Evolutionary conservation across 345 rosid species (phyloP).

Genomic region (Pistacia vera): DNA sequence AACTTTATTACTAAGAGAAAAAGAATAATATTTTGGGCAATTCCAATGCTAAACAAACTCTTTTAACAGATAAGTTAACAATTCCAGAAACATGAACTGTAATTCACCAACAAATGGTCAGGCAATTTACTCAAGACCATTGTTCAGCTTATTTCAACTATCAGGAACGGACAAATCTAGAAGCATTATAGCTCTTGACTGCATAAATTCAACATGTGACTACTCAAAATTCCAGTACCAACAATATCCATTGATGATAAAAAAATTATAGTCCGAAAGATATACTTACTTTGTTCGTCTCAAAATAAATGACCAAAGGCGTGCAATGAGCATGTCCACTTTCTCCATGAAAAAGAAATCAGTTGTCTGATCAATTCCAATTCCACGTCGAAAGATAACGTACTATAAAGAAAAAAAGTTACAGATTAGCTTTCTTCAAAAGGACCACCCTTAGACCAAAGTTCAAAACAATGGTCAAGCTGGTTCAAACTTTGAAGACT

Average conservation of each 20-base stretch:
- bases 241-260: slow-evolving; percentile 10
- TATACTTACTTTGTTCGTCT: slow-evolving; percentile 63
- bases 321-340: slow-evolving; percentile 76
- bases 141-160: slow-evolving; percentile 1
- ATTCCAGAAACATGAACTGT: slow-evolving; percentile 8
- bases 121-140: not conserved
- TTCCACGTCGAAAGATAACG: slow-evolving; percentile 90
- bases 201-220: not conserved
- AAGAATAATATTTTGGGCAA: not conserved
- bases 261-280: not conserved
- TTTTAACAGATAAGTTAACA: slow-evolving; percentile 14
- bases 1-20: not conserved
- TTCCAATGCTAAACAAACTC: slow-evolving; percentile 2
- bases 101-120: not conserved
- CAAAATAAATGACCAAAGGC: slow-evolving; percentile 71
- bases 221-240: not conserved
- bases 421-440: slow-evolving; percentile 16
- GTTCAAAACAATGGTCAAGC: not conserved
- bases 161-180: not conserved
- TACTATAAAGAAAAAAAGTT: slow-evolving; percentile 45
- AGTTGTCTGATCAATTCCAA: slow-evolving; percentile 79
- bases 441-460: not conserved
- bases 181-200: slow-evolving; percentile 1
- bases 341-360: slow-evolving; percentile 86
- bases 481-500: not conserved